These are phyloP conservation scores for Fusarium mangiferae DNA, from an alignment of 2,329 filamentous ascomycete species.

Conservation along the genomic window DNA sequence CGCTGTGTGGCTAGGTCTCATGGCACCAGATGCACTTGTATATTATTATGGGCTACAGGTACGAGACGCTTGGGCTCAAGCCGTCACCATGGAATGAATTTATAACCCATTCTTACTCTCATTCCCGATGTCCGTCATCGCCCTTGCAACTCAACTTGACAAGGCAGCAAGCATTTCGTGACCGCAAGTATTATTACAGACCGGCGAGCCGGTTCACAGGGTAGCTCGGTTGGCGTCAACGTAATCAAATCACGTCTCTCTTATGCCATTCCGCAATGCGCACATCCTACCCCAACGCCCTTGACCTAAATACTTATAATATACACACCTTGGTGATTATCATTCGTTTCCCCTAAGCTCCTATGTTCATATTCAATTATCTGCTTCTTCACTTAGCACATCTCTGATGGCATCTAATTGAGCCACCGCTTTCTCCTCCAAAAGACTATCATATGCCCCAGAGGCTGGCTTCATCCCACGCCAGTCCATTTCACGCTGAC, in stretches of 20 bases:
- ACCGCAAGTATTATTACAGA: background rate
- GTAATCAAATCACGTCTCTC: conserved; percentile 21
- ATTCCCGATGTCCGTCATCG: background rate
- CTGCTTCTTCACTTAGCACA: conserved; percentile 64
- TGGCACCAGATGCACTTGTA: conserved; percentile 40
- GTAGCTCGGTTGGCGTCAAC: conserved; percentile 3
- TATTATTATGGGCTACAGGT: conserved; percentile 37
- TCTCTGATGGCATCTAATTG: conserved; percentile 72
- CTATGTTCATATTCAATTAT: conserved; percentile 44
- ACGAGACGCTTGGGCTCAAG: conserved; percentile 4
- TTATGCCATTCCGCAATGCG: conserved; percentile 35
- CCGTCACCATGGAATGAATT: conserved; percentile 17
- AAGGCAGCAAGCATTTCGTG: background rate
- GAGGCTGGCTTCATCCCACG: conserved; percentile 53
- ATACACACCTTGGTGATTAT: conserved; percentile 38
- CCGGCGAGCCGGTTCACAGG: background rate
- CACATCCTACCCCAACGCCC: conserved; percentile 41
- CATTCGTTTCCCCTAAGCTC: conserved; percentile 17
- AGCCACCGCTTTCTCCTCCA: conserved; percentile 80
- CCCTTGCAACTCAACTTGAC: background rate
- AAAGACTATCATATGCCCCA: conserved; percentile 64
- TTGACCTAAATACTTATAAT: conserved; percentile 39
- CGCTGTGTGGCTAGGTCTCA: conserved; percentile 22
- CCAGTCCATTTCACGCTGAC: conserved; percentile 76
- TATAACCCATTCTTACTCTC: conserved; percentile 24